Evolutionary conservation across 2,329 filamentous ascomycete species (phyloP), one percentile per base, ranked within the genome.

Genomic region (Alternaria consortialis): DNA sequence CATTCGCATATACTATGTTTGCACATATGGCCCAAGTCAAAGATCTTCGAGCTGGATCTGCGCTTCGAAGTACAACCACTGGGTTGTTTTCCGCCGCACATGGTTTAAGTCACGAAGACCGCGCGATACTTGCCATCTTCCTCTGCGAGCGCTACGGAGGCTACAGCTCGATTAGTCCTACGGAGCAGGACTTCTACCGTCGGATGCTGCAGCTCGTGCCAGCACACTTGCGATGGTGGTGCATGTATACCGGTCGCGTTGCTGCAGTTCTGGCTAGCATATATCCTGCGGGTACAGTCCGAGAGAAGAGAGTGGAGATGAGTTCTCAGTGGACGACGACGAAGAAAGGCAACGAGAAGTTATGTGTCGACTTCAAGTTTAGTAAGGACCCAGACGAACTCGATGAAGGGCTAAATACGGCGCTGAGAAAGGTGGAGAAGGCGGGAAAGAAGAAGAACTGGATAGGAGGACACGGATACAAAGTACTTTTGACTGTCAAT

Each of bases 61-160:
- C 90, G 7, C 80, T 97, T n/a, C 88, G 93, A 69, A 83, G 87
- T 62, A 90, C 91, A 2, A 87, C 92, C 6, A 87, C 86, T 1
- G 88, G 91, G 0, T 80, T 90, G 36, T 83, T 94, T 50, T 86
- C 88, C 1, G 85, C 86, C 13, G 84, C 86, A 1, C 92, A 94
- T 39, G 92, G 92, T 0, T 80, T 96, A 27, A 89, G 88, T 1
- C 93, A 97, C 74, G 77, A 88, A 44, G 85, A 88, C 52, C 86
- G 93, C 12, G 90, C 91, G 0, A 77, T 91, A 2, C 82, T 97
- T 3, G 91, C 88, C 0, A 80, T 97, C 4, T 85, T 90, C 1
- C 82, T 92, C 1, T 93, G 88, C 67, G 88, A 90, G 46, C 84
- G 93, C 66, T 96, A 92, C 88, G 90, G 88, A 17, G 88, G 87